A percentile compares a stretch with the other conserved stretches of the same genome.
Evolutionary conservation across 1,139 yeast genomes (phyloP).

Genomic region (Saccharomyces hybrid): DNA sequence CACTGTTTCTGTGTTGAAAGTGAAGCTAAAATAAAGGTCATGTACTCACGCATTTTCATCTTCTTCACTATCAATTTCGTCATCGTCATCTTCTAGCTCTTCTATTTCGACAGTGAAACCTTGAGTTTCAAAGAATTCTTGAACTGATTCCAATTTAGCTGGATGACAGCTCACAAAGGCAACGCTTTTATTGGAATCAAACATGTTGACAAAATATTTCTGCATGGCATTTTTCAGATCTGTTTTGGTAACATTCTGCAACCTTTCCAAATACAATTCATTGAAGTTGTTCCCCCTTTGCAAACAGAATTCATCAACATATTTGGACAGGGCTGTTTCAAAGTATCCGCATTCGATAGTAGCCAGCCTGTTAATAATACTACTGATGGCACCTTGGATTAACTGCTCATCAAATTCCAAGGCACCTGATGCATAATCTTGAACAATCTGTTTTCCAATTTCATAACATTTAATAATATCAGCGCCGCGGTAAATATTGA

Average conservation of each 20-base stretch:
- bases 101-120: conserved; percentile 63
- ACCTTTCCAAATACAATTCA: conserved; percentile 40
- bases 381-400: conserved; percentile 67
- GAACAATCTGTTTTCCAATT: conserved; percentile 62
- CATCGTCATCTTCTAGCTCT: conserved; percentile 38
- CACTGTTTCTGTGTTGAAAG: neutral
- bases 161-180: conserved; percentile 74
- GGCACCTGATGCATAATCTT: conserved; percentile 49
- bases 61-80: conserved; percentile 23
- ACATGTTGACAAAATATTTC: conserved; percentile 55
- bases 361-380: conserved; percentile 66
- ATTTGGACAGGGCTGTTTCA: conserved; percentile 60
- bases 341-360: conserved; percentile 52
- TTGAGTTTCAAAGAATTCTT: conserved; percentile 39
- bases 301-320: conserved; percentile 57
- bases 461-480: conserved; percentile 69
- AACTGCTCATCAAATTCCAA: conserved; percentile 48
- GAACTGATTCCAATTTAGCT: conserved; percentile 45
- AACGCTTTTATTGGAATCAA: conserved; percentile 47
- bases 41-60: neutral
- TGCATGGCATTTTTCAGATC: conserved; percentile 53
- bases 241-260: conserved; percentile 46
- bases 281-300: conserved; percentile 64
- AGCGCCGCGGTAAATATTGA: conserved; percentile 73
- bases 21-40: neutral